A percentile compares a stretch with the other conserved stretches of the same genome.
These are phyloP conservation scores for Tephrocybe sp. DNA, from an alignment of 768 basidiomycete species.

Conservation along the genomic window DNA sequence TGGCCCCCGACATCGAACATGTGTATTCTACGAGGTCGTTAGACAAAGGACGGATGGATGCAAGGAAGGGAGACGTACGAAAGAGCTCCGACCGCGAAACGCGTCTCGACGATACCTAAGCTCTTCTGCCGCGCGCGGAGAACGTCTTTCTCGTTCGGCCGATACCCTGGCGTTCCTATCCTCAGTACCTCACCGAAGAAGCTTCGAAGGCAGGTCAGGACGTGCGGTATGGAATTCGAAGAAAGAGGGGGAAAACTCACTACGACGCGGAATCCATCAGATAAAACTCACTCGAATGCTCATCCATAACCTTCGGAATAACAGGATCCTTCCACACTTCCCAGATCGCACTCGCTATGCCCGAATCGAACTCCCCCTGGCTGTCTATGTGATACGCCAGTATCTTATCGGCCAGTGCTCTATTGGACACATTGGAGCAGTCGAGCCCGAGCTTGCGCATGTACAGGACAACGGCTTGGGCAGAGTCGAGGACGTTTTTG, in stretches of 20 bases:
- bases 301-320: not conserved
- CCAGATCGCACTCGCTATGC: not conserved
- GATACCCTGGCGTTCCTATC: not conserved
- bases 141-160: not conserved
- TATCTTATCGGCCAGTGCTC: not conserved
- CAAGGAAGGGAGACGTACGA: not conserved
- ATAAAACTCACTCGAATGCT: not conserved
- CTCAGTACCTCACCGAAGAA: not conserved
- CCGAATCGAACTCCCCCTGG: not conserved
- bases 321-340: not conserved
- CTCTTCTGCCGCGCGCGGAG: not conserved
- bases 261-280: not conserved
- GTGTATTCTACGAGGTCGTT: not conserved
- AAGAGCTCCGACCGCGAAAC: not conserved
- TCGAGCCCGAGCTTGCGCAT: no score
- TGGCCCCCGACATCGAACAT: constrained; percentile 5
- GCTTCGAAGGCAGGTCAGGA: no score
- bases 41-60: not conserved
- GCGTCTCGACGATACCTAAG: not conserved
- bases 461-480: not conserved
- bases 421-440: not conserved
- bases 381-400: not conserved
- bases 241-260: not conserved
- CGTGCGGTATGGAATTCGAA: not conserved
- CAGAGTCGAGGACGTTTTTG: not conserved